Percentiles rank a stretch among this genome's conserved stretches.
These are phyloP conservation scores for Boletus subparvulus DNA, from an alignment of 768 basidiomycete species.

Conservation along the genomic window DNA sequence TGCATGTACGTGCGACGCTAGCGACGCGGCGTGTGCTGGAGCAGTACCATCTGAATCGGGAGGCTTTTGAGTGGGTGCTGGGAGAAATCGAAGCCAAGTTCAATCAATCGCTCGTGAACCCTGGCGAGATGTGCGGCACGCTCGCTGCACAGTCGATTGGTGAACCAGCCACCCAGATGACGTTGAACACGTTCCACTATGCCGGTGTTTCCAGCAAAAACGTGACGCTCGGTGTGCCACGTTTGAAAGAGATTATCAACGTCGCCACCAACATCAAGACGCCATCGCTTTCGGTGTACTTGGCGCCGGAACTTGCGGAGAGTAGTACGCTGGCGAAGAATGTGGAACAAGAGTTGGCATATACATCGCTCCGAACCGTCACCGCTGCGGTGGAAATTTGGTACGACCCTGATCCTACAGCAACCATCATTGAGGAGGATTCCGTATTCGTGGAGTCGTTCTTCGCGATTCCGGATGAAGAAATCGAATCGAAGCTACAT, in stretches of 20 bases:
- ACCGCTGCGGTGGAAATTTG: constrained; percentile 96
- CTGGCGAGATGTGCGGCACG: constrained; percentile 99
- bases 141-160: constrained; percentile 98
- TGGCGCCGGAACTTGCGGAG: constrained; percentile 66
- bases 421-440: constrained; percentile 97
- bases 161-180: constrained; percentile 99
- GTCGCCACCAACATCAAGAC: constrained; percentile 99
- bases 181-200: constrained; percentile 99
- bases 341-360: constrained; percentile 91
- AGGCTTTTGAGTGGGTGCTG: constrained; percentile 97
- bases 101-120: constrained; percentile 87
- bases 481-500: constrained; percentile 86
- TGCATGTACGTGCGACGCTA: constrained; percentile 89
- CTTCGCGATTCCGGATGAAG: constrained; percentile 99
- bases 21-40: constrained; percentile 87
- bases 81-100: constrained; percentile 95
- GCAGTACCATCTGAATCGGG: constrained; percentile 80
- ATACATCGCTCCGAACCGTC: constrained; percentile 89
- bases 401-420: constrained; percentile 91
- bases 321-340: constrained; percentile 73
- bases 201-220: constrained; percentile 99
- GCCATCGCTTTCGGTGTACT: constrained; percentile 90
- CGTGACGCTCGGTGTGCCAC: constrained; percentile 98
- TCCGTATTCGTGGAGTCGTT: constrained; percentile 94
- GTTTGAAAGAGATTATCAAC: constrained; percentile 99